Conservation (phyloP, 768 basidiomycete species). For the Suillus decipiens region DNA sequence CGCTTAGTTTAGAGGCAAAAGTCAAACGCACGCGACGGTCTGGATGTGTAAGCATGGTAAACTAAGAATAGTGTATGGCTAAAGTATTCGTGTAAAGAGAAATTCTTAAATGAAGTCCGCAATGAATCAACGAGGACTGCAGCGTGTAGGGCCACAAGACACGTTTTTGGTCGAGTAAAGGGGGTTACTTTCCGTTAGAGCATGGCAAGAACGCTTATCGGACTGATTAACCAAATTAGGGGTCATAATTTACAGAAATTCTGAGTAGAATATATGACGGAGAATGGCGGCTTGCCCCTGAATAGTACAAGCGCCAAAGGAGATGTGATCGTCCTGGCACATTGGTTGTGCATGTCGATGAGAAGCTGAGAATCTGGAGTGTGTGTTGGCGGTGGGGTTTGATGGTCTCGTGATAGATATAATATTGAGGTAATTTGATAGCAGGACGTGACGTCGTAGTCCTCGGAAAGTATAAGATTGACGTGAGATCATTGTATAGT, state of each 20-base stretch:
- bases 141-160: not conserved
- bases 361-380: not conserved
- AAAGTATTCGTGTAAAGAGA: not conserved
- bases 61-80: not conserved
- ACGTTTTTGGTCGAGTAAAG: not conserved
- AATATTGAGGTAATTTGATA: not conserved
- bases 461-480: slow-evolving; percentile 4
- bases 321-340: slow-evolving; percentile 1
- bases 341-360: not conserved
- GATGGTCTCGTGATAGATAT: no score
- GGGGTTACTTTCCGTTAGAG: slow-evolving; percentile 3
- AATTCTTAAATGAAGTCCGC: slow-evolving; percentile 3
- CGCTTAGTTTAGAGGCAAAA: not conserved
- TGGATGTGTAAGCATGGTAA: no score
- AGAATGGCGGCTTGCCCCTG: not conserved
- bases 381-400: slow-evolving; percentile 3
- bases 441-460: not conserved
- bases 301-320: not conserved
- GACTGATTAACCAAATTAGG: not conserved
- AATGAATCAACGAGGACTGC: slow-evolving; percentile 4
- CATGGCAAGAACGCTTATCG: not conserved
- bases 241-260: not conserved
- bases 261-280: not conserved
- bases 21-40: slow-evolving; percentile 5
- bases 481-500: not conserved